Evolutionary conservation across 495 filamentous ascomycete species (phyloP), one percentile per base, ranked within the genome.

Genomic region (Venustampulla echinocandica): DNA sequence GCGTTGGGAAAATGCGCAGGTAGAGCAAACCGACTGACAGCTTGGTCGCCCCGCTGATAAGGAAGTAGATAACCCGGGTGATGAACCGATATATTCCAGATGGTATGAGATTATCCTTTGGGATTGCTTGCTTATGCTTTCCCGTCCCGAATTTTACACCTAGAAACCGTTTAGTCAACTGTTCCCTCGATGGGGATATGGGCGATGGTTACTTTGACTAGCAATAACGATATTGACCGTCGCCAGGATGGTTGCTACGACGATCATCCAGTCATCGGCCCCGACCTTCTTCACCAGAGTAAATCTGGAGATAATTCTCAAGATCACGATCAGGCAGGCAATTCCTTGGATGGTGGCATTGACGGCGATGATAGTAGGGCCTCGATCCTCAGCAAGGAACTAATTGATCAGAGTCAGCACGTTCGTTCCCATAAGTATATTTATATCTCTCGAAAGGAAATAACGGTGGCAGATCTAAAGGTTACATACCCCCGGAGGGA

Each of bases 61-160:
- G 33, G n/a, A 35, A 35, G 33, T 35, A 35, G n/a, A 35, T 35
- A 35, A 35, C 33, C 18, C 33, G 33, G 13, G 33, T 35, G 11
- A 15, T 15, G n/a, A 35, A 35, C 18, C 33, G 33, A 35, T 35
- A 35, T 10, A 35, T 35, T 7, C 33, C 33, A 7, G 33, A 10
- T 6, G 33, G 33, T 7, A 35, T 35, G 11, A 35, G 6, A 35
- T 35, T 35, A 4, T 10, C 33, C 18, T 35, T 35, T 7, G 33
- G 33, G 33, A 35, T 35, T 10, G 33, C 33, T 35, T 35, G 33
- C n/a, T 14, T 35, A 14, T 35, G 33, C 18, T 35, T 35, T 14
- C 33, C 33, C 11, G 33, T 35, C n/a, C 33, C 33, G 18, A 35
- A 15, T 35, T 15, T 6, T 6, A 35, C 33, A 35, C 33, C 33